A percentile compares a stretch with the other conserved stretches of the same genome.
Evolutionary conservation across 225 moss, liverwort and hornwort species (phyloP).

Genomic region (Antitrichia curtipendula): DNA sequence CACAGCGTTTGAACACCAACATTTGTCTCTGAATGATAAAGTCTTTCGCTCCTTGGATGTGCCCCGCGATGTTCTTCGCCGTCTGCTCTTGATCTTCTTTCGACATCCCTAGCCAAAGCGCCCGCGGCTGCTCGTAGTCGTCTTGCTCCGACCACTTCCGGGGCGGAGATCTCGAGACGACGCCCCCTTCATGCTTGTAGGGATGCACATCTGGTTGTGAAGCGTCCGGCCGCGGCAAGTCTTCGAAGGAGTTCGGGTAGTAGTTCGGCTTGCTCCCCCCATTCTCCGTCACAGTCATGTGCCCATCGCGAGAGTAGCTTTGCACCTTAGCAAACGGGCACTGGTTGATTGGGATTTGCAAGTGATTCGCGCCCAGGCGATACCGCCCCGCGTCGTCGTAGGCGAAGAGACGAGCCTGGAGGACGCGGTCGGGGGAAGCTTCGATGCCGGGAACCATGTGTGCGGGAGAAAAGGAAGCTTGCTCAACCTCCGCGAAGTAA

Average conservation of each 20-base stretch:
- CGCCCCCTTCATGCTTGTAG: slow-evolving; percentile 60
- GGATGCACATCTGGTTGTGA: slow-evolving; percentile 51
- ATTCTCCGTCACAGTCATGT: slow-evolving; percentile 45
- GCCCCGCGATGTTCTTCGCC: slow-evolving; percentile 56
- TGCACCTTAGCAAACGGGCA: slow-evolving; percentile 85
- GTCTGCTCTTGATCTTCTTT: slow-evolving; percentile 62
- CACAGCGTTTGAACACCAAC: slow-evolving; percentile 41
- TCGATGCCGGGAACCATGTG: slow-evolving; percentile 88
- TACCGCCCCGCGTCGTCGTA: slow-evolving; percentile 78
- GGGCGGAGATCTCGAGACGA: slow-evolving; percentile 32
- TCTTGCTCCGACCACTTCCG: slow-evolving; percentile 58
- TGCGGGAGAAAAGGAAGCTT: slow-evolving; percentile 71
- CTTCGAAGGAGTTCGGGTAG: slow-evolving; percentile 69
- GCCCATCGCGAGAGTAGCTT: slow-evolving; percentile 61
- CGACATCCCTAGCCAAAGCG: slow-evolving; percentile 49
- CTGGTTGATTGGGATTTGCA: slow-evolving; percentile 79
- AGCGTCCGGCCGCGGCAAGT: slow-evolving; percentile 65
- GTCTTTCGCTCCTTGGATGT: slow-evolving; percentile 50
- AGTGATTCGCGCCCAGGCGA: slow-evolving; percentile 51
- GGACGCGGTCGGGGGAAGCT: slow-evolving; percentile 71
- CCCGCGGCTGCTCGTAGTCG: slow-evolving; percentile 58
- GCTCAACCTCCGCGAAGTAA: slow-evolving; percentile 86
- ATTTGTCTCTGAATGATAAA: slow-evolving; percentile 64
- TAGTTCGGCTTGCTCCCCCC: slow-evolving; percentile 80
- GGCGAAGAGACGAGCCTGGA: slow-evolving; percentile 71